phyloP scores from a whole-genome alignment of 2,329 filamentous ascomycete genomes.

The Plectosphaerella cucumerina region DNA sequence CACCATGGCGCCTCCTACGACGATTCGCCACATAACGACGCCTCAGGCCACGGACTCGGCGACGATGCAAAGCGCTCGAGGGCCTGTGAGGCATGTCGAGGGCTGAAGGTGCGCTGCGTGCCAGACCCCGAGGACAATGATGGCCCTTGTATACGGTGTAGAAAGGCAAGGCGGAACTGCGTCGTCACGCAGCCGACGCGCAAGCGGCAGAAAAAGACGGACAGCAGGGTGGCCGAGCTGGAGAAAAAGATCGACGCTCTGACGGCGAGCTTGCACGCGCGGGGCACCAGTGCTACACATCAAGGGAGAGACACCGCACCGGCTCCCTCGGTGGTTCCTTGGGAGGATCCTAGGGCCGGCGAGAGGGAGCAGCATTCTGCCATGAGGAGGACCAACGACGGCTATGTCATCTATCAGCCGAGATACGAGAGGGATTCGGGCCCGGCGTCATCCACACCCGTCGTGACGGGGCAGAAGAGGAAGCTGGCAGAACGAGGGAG shows the following conservation, averaged over 20 bases:
- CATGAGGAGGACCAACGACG: not conserved
- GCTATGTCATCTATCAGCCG: not conserved
- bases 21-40: conserved; percentile 6
- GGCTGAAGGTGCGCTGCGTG: conserved; percentile 81
- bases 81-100: conserved; percentile 72
- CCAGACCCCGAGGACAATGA: conserved; percentile 60
- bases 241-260: conserved; percentile 90
- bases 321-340: conserved; percentile 7
- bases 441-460: not conserved
- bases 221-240: conserved; percentile 82
- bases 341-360: not conserved
- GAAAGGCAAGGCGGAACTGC: conserved; percentile 74
- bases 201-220: conserved; percentile 88
- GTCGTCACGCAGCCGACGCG: conserved; percentile 69
- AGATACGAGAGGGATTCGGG: not conserved
- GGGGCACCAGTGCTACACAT: conserved; percentile 8
- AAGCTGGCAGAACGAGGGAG: conserved; percentile 20
- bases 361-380: not conserved
- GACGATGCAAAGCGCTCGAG: conserved; percentile 61
- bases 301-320: conserved; percentile 3
- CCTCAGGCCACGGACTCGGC: conserved; percentile 11
- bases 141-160: conserved; percentile 69
- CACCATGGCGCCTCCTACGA: conserved; percentile 4
- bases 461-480: conserved; percentile 19
- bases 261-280: conserved; percentile 71